Evolutionary conservation across 345 rosid species (phyloP), one percentile per base, ranked within the genome.

Genomic region (Euphorbia pulcherrima): DNA sequence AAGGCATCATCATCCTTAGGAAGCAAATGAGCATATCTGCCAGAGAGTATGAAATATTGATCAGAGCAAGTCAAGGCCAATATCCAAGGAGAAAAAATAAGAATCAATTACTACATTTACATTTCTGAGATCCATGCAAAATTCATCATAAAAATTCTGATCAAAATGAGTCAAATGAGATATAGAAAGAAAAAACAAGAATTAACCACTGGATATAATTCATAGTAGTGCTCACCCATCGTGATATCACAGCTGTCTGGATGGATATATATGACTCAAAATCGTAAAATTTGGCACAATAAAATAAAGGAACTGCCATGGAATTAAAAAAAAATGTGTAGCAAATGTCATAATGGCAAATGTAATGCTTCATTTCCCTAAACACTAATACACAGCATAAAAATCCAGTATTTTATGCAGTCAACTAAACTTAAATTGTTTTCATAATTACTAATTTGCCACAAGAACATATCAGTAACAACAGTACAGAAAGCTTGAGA

Each of bases 11-110:
- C 96, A 47, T 90, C 96, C 82, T 77, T 90, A 23, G 99, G 97
- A 69, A 92, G 92, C 81, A 95, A 80, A 88, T 95, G 99, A 41
- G 89, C 81, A 78, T 83, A 95, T 78, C 99, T 95, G 86, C 73
- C 60, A 72, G 51, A 64, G 16, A 51, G 54, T 50, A 23, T 4
- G 39, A 53, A 60, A 12, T 39, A 46, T 54, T 33, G 53, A 70
- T 55, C 37, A 30, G n/a, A 27, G 54, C 2, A 56, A 46, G 51
- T 13, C 33, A 16, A 12, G 27, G 13, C 29, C 11, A 20, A 26
- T 10, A 44, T 44, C 11, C 18, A 44, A 44, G 50, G 46, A 26
- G 63, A 65, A 16, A 27, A 59, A 12, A 26, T 23, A 12, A 4
- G 29, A 14, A 2, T 27, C 39, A 64, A 28, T 14, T 2, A 39